These are phyloP conservation scores for Camellia granthamiana DNA, from an alignment of 148 eudicot genomes.

Conservation along the genomic window DNA sequence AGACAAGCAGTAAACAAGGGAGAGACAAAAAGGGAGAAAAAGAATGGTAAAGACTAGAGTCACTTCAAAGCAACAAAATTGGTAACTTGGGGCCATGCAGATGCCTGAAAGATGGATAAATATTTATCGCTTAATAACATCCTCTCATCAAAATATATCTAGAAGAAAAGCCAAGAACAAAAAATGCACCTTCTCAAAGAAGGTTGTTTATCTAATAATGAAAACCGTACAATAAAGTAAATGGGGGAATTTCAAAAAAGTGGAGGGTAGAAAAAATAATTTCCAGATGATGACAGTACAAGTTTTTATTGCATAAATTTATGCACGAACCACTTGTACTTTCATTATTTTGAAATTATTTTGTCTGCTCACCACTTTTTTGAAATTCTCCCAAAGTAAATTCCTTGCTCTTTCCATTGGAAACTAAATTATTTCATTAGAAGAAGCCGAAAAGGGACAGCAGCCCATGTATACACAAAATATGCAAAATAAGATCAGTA, in stretches of 20 bases:
- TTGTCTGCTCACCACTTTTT: too few species aligned
- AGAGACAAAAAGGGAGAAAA: not conserved
- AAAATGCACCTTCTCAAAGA: not conserved
- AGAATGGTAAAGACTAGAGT: not conserved
- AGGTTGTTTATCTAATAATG: not conserved
- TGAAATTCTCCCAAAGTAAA: not conserved
- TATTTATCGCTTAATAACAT: not conserved
- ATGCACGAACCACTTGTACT: too few species aligned
- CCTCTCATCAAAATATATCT: not conserved
- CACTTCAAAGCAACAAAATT: not conserved
- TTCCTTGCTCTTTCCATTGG: not conserved
- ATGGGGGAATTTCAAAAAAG: too few species aligned
- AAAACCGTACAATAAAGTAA: not conserved
- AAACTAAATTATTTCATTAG: not conserved
- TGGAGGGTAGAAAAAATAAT: too few species aligned
- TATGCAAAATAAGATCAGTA: not conserved
- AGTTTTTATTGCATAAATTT: too few species aligned
- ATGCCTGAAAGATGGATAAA: not conserved
- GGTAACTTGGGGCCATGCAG: not conserved
- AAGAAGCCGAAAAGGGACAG: not conserved
- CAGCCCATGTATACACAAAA: not conserved
- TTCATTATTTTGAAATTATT: too few species aligned
- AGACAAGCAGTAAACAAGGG: not conserved
- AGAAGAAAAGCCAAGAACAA: not conserved
- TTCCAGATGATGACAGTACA: too few species aligned